Conservation (phyloP, 306 rosid species). For the cucumber (Cucumis sativus) region DNA sequence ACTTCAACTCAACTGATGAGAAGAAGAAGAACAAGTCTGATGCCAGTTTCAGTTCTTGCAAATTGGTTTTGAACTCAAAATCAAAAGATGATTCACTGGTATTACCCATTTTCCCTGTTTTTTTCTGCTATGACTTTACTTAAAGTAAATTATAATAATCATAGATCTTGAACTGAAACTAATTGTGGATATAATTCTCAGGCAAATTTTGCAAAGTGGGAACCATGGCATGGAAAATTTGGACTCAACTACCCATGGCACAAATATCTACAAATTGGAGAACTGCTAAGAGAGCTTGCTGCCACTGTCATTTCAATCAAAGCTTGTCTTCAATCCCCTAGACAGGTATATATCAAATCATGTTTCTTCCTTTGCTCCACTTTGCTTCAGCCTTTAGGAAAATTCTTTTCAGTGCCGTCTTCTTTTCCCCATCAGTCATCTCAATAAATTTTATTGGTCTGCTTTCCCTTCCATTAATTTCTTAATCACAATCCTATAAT, state of each 20-base stretch:
- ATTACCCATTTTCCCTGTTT: not conserved
- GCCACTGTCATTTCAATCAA: conserved; percentile 32
- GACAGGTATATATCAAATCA: conserved; percentile 33
- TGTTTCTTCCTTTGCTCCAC: not conserved
- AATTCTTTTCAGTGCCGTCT: not conserved
- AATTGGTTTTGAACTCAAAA: conserved; percentile 51
- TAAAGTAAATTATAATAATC: too few species aligned
- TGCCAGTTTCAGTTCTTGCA: conserved; percentile 30
- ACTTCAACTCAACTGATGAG: conserved; percentile 20
- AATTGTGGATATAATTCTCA: conserved; percentile 3
- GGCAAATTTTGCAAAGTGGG: conserved; percentile 95
- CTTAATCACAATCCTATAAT: too few species aligned
- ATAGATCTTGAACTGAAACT: not conserved
- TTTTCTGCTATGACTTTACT: too few species aligned
- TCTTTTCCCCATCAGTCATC: not conserved
- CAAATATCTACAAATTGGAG: conserved; percentile 62
- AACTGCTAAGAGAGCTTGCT: conserved; percentile 56
- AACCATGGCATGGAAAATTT: conserved; percentile 95
- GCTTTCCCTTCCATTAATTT: too few species aligned
- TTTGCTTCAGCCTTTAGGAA: not conserved
- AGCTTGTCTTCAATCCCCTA: conserved; percentile 41
- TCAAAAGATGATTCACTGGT: conserved; percentile 64
- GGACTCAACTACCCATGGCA: conserved; percentile 79
- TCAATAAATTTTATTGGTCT: not conserved
- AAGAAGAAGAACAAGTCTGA: conserved; percentile 20